Conservation (phyloP, 106 monocot species). For the Acorus calamus region DNA sequence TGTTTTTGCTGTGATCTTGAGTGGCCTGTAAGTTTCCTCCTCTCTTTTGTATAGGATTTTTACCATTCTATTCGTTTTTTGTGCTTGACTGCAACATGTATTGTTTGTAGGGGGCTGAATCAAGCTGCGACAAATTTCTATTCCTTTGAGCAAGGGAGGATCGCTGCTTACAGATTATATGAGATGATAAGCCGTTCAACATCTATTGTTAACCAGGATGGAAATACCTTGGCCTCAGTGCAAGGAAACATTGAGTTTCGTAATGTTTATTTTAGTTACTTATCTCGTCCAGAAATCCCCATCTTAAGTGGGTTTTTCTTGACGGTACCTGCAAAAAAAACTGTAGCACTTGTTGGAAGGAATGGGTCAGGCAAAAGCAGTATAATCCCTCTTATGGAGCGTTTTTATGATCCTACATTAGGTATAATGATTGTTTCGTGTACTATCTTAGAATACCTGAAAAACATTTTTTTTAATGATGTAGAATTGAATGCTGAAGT, state of each 20-base stretch:
- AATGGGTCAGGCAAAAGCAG: constrained; percentile 99
- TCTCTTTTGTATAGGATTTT: neutral
- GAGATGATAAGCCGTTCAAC: constrained; percentile 99
- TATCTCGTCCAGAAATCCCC: constrained; percentile 97
- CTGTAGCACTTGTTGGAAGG: constrained; percentile 97
- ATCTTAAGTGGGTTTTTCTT: constrained; percentile 95
- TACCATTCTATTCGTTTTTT: neutral
- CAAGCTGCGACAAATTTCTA: constrained; percentile 99
- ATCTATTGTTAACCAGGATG: constrained; percentile 79
- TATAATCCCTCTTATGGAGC: constrained; percentile 99
- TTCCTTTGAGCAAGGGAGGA: constrained; percentile 98
- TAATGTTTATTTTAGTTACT: constrained; percentile 96
- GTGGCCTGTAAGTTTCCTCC: constrained; percentile 72
- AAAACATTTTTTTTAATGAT: constrained; percentile 2
- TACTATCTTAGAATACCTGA: neutral
- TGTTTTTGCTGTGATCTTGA: constrained; percentile 93
- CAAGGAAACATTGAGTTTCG: constrained; percentile 97
- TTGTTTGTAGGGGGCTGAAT: constrained; percentile 72
- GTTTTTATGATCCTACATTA: constrained; percentile 98
- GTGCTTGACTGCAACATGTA: constrained; percentile 6
- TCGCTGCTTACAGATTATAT: constrained; percentile 97
- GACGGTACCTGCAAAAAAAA: constrained; percentile 94
- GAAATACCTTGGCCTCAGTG: constrained; percentile 57
- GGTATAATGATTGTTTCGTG: constrained; percentile 30
- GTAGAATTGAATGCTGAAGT: neutral